Evolutionary conservation across 2,329 filamentous ascomycete species (phyloP).

Genomic region (Bipolaris cookei): DNA sequence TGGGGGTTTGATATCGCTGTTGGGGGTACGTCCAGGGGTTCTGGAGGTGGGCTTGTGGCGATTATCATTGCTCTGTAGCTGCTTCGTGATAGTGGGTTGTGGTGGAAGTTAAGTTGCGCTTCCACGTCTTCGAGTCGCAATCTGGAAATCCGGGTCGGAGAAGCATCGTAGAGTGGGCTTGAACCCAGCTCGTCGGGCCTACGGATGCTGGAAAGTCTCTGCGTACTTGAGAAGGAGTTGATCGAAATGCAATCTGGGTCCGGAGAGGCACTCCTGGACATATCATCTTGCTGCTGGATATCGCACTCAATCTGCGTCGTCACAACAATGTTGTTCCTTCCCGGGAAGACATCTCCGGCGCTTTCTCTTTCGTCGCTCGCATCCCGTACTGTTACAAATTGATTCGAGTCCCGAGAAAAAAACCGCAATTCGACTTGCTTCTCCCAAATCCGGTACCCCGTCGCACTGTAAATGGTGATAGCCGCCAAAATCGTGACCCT

Average conservation of each 20-base stretch:
- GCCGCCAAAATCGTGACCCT: conserved; percentile 64
- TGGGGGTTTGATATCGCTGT: conserved; percentile 1
- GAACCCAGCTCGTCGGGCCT: not conserved
- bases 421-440: conserved; percentile 63
- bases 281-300: conserved; percentile 53
- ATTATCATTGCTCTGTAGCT: conserved; percentile 19
- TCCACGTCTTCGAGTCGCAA: conserved; percentile 5
- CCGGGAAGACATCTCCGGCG: conserved; percentile 55
- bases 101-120: conserved; percentile 1
- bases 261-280: conserved; percentile 10
- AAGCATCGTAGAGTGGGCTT: not conserved
- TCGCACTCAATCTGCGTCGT: conserved; percentile 70
- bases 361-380: conserved; percentile 3
- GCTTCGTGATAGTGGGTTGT: not conserved
- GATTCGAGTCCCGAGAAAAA: conserved; percentile 23
- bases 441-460: conserved; percentile 71
- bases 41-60: conserved; percentile 7
- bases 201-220: conserved; percentile 9
- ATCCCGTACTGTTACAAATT: conserved; percentile 4
- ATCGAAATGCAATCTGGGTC: conserved; percentile 31
- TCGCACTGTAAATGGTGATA: conserved; percentile 69
- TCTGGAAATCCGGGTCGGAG: not conserved
- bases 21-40: not conserved
- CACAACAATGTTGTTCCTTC: conserved; percentile 51
- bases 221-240: conserved; percentile 40